Percentiles rank a stretch among this genome's conserved stretches.
Conservation (phyloP, 2,329 filamentous ascomycete species). For the Westerdykella sp. region DNA sequence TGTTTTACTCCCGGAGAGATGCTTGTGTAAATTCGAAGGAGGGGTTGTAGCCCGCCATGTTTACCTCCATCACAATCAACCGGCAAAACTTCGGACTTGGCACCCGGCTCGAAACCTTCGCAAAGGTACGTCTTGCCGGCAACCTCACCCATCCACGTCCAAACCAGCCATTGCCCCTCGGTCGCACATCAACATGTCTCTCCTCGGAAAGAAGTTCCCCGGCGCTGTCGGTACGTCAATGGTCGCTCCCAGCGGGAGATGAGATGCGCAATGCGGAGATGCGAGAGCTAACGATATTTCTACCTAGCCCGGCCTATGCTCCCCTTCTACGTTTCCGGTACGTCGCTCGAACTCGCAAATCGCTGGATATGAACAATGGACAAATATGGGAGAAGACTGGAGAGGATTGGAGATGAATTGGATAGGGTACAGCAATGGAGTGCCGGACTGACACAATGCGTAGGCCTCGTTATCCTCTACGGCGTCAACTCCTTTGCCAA, state of each 20-base stretch:
- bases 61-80: neutral
- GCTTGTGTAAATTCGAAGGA: neutral
- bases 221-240: conserved; percentile 43
- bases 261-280: neutral
- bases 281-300: conserved; percentile 29
- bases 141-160: conserved; percentile 26
- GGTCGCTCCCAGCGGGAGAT: conserved; percentile 3
- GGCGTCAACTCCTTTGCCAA: conserved; percentile 81
- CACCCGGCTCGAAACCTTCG: conserved; percentile 10
- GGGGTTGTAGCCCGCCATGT: neutral
- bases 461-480: conserved; percentile 81
- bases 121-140: conserved; percentile 19
- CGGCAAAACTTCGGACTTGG: conserved; percentile 18
- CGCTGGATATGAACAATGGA: neutral
- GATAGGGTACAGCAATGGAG: neutral
- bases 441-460: conserved; percentile 14
- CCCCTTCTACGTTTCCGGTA: conserved; percentile 95
- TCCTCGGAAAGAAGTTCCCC: conserved; percentile 49
- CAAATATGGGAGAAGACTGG: neutral
- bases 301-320: conserved; percentile 74
- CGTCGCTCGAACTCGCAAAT: conserved; percentile 34
- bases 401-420: conserved; percentile 6
- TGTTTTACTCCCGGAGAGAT: neutral
- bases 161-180: conserved; percentile 24
- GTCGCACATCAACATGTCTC: conserved; percentile 36